phyloP scores from a whole-genome alignment of 371 early-diverging fungal genomes.

The Saksenaea oblongispora region DNA sequence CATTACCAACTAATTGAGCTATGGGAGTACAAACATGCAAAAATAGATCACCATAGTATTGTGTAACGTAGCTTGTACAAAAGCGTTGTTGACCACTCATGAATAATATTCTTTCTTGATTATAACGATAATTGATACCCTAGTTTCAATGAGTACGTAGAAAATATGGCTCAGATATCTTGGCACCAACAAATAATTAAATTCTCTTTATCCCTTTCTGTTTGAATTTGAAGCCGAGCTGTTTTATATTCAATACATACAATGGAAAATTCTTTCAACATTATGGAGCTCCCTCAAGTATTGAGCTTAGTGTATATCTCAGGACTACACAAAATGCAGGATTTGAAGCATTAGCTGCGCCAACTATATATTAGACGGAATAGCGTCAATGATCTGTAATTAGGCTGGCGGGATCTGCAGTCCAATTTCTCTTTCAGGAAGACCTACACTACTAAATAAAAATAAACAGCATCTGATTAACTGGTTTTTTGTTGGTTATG shows the following conservation, averaged over 20 bases:
- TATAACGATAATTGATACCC: background rate
- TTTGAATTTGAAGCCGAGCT: background rate
- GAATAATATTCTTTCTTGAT: background rate
- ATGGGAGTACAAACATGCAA: background rate
- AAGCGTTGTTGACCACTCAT: background rate
- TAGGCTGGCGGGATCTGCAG: too few relatives aligned
- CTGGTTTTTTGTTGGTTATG: too few relatives aligned
- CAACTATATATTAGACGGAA: too few relatives aligned
- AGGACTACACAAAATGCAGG: too few relatives aligned
- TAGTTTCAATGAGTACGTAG: background rate
- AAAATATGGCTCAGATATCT: background rate
- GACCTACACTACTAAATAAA: too few relatives aligned
- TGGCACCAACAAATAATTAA: background rate
- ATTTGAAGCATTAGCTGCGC: too few relatives aligned
- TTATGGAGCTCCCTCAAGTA: too few relatives aligned
- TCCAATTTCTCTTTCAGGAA: too few relatives aligned
- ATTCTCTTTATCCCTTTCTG: background rate
- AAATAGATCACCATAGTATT: background rate
- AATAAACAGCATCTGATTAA: too few relatives aligned
- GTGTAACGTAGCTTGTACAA: background rate
- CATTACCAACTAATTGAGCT: constrained; percentile 1
- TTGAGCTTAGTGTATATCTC: too few relatives aligned
- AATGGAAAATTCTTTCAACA: background rate
- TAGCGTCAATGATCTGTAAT: too few relatives aligned
- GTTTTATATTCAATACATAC: background rate